phyloP scores from a whole-genome alignment of 2,329 filamentous ascomycete genomes.

The Blastomyces gilchristii region DNA sequence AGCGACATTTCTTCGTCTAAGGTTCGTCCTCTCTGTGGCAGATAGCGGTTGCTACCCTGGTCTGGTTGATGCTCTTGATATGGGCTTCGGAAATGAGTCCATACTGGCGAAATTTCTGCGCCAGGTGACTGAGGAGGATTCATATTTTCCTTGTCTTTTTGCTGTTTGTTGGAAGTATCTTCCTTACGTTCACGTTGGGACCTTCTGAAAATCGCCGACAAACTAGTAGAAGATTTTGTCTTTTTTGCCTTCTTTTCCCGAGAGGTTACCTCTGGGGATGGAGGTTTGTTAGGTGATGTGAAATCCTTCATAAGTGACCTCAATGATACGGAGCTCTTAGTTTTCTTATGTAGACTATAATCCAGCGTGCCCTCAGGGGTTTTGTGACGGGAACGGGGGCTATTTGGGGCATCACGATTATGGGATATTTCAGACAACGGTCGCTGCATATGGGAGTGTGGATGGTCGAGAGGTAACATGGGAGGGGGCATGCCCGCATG shows the following conservation, averaged over 20 bases:
- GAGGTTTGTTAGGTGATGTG: conserved; percentile 21
- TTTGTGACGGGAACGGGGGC: conserved; percentile 25
- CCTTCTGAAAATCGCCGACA: conserved; percentile 65
- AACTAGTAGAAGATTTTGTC: conserved; percentile 70
- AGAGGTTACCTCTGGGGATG: background rate
- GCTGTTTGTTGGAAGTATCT: conserved; percentile 39
- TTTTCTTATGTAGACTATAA: conserved; percentile 41
- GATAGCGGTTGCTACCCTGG: conserved; percentile 29
- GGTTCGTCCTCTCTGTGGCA: conserved; percentile 37
- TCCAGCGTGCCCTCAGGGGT: conserved; percentile 30
- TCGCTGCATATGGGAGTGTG: conserved; percentile 30
- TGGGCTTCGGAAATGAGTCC: conserved; percentile 57
- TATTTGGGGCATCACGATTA: conserved; percentile 27
- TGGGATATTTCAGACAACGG: conserved; percentile 30
- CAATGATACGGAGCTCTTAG: conserved; percentile 45
- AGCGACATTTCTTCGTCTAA: conserved; percentile 47
- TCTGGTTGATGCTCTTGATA: conserved; percentile 16
- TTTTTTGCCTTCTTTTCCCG: conserved; percentile 47
- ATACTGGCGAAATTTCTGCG: conserved; percentile 58
- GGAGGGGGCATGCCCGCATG: conserved; percentile 28
- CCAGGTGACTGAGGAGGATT: conserved; percentile 46
- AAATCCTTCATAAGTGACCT: conserved; percentile 37
- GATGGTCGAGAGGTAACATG: conserved; percentile 43
- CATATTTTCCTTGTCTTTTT: conserved; percentile 72
- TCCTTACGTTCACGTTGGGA: conserved; percentile 59